Evolutionary conservation across 495 filamentous ascomycete species (phyloP).

Genomic region (Geoglossum glabrum): DNA sequence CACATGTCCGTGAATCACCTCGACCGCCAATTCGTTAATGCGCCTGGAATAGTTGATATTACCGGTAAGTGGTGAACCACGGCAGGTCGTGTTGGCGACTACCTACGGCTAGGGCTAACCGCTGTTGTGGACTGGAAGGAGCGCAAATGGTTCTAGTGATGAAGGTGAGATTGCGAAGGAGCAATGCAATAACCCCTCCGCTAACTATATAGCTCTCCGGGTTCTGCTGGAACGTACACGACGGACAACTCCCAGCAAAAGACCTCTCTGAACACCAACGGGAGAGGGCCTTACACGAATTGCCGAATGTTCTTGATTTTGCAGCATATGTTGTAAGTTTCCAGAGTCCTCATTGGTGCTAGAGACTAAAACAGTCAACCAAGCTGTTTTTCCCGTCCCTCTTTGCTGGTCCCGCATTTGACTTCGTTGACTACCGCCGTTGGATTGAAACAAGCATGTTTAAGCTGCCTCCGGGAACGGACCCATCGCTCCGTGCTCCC

Average conservation of each 20-base stretch:
- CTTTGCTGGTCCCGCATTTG: constrained; percentile 75
- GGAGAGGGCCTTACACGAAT: constrained; percentile 49
- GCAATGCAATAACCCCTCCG: neutral
- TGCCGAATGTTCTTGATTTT: constrained; percentile 64
- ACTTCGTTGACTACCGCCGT: constrained; percentile 74
- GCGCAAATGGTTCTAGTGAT: constrained; percentile 97
- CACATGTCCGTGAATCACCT: constrained; percentile 89
- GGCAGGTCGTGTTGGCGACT: neutral
- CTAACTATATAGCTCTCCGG: constrained; percentile 13
- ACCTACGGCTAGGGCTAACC: neutral
- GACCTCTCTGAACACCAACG: constrained; percentile 73
- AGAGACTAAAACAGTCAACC: neutral
- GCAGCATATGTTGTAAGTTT: constrained; percentile 49
- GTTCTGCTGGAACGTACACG: constrained; percentile 95
- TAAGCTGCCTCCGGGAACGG: constrained; percentile 55
- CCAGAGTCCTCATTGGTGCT: neutral
- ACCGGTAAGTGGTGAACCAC: constrained; percentile 31
- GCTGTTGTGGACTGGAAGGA: constrained; percentile 7
- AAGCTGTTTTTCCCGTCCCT: constrained; percentile 78
- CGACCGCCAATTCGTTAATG: constrained; percentile 47
- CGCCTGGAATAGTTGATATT: constrained; percentile 55
- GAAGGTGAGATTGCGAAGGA: constrained; percentile 33
- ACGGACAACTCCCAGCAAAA: constrained; percentile 58
- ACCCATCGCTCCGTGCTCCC: constrained; percentile 58
- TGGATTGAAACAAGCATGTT: constrained; percentile 95